phyloP scores from a whole-genome alignment of 2,329 filamentous ascomycete species.

The Penicillium sp. region DNA sequence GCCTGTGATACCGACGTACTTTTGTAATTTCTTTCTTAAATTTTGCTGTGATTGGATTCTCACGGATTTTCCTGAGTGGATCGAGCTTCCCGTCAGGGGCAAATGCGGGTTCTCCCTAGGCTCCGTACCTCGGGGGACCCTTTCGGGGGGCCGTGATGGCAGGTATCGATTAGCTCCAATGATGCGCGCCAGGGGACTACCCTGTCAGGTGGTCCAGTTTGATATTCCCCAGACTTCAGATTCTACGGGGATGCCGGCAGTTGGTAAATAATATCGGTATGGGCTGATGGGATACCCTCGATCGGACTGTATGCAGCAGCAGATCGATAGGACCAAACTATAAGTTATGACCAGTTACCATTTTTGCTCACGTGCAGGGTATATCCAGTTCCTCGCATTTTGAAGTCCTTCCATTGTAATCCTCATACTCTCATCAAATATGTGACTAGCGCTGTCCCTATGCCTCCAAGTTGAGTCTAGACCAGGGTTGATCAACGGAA shows the following conservation, averaged over 20 bases:
- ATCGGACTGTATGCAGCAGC: background rate
- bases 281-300: background rate
- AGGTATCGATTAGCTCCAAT: conserved; percentile 16
- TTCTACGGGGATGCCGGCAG: background rate
- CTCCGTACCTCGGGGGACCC: background rate
- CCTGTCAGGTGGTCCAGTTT: conserved; percentile 15
- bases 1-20: conserved; percentile 22
- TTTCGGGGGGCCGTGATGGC: conserved; percentile 9
- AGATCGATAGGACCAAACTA: background rate
- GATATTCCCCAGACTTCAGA: conserved; percentile 6
- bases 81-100: background rate
- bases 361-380: background rate
- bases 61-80: background rate
- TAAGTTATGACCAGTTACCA: background rate
- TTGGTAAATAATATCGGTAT: background rate
- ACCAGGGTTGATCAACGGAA: background rate
- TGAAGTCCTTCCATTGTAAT: background rate
- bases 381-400: background rate
- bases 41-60: background rate
- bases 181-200: conserved; percentile 5
- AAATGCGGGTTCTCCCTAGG: background rate
- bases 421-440: background rate
- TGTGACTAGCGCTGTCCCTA: background rate
- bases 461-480: background rate
- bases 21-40: background rate